Base-by-base conservation (phyloP, 148 eudicot species). In the Rhododendron ferrugineum region DNA sequence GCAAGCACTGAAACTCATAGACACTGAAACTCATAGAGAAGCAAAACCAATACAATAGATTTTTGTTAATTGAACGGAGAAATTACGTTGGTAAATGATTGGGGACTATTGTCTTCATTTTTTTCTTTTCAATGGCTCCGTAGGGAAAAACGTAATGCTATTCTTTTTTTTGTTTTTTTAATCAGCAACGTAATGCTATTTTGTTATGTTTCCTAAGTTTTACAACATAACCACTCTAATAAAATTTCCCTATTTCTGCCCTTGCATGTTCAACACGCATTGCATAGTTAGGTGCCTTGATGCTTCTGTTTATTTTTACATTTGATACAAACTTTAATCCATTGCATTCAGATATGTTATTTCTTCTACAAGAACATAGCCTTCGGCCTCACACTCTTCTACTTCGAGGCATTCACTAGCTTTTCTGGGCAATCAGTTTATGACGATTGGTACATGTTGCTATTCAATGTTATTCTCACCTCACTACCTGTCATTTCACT, bases 331-430 rank as follows among this genome's bases (percentile, higher is more conserved):
- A 58, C 52, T 88, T 49, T 56, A 84, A 84, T 16, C 78, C 40
- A 66, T 23, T 52, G 50, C 40, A 15, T 85, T 46, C 92, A 93
- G 95, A 92, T 94, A 32, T 94, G 97, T 84, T 94, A 94, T 87
- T 94, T 92, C 88, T 91, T 94, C 90, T 94, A 94, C 92, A 94
- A 94, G 90, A 94, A 94, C 84, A 94, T 94, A 88, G 94, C 93
- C 9, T 93, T 94, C 81, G 95, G 95, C 75, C 95, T 94, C 74
- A 94, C 97, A n/a, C 88, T 94, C 42, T 94, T 94, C 84, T 94
- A 94, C 88, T 94, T 94, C 15, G 97, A 94, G 93, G 92, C 92
- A 73, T 89, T 90, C 60, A 89, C 97, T 44, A 91, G 92, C 83
- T 94, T 94, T 81, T 94, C 95, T 36, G 97, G 97, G 42, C 97